Percentiles rank a stretch among this genome's conserved stretches.
Conservation (phyloP, 768 basidiomycete species). For the Serendipita sp. region DNA sequence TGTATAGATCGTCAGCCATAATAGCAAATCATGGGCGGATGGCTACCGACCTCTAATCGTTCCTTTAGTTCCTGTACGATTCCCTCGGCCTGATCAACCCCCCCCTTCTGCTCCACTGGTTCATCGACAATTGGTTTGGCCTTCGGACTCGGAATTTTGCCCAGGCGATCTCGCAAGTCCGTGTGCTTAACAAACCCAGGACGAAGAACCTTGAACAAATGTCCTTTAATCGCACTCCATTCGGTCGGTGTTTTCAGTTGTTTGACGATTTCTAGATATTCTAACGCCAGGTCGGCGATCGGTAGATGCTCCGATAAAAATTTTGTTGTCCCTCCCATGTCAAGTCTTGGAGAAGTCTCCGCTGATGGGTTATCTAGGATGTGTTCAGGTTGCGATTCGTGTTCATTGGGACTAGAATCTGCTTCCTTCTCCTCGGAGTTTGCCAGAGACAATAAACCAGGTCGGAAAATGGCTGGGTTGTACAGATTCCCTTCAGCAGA, state of each 20-base stretch:
- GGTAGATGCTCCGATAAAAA: conserved; percentile 28
- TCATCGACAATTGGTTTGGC: neutral
- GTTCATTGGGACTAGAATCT: neutral
- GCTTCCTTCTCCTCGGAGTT: neutral
- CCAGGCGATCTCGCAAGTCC: conserved; percentile 61
- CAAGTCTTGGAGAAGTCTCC: too few species aligned
- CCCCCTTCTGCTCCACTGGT: conserved; percentile 19
- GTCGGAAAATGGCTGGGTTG: conserved; percentile 63
- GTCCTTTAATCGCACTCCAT: conserved; percentile 69
- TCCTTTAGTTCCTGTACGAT: conserved; percentile 43
- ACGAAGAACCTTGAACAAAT: conserved; percentile 82
- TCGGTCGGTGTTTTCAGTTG: conserved; percentile 53
- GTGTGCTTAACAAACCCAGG: conserved; percentile 49
- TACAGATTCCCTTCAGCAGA: conserved; percentile 89
- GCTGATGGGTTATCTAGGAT: conserved; percentile 9
- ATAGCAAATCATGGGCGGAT: neutral
- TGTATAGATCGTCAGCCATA: neutral
- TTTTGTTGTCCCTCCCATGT: conserved; percentile 21
- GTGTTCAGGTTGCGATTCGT: neutral
- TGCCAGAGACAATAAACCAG: neutral
- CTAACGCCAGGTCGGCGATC: conserved; percentile 53
- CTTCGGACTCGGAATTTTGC: conserved; percentile 23
- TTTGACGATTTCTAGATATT: conserved; percentile 72
- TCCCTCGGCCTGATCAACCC: conserved; percentile 28
- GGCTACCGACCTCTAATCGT: conserved; percentile 35